Evolutionary conservation across 352 stramenopile genomes (phyloP), one percentile per base, ranked within the genome.

Genomic region (Globisporangium paroecandrum): DNA sequence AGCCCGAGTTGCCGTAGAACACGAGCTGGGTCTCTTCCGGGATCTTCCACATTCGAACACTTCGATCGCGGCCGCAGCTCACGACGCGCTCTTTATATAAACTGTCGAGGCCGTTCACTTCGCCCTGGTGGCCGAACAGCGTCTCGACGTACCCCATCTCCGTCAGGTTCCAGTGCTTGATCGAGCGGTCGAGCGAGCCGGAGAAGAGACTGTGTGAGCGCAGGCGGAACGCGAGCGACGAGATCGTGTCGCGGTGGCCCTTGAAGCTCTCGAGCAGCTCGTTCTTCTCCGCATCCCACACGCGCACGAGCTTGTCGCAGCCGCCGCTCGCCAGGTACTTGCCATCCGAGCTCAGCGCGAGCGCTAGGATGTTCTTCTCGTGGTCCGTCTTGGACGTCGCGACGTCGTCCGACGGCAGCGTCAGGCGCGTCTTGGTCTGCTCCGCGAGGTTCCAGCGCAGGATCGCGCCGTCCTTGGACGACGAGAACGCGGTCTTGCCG

Each of bases 61-160:
- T 98, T 22, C 91, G 86, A 70, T 98, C 95, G 43, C 87, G 89
- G 38, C 91, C 90, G 62, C 85, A 93, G 55, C 90, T 97, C 49
- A 98, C 89, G 46, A 97, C 80, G 51, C 93, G 84, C 68, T 98
- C 93, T 60, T 95, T 93, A 69, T 96, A 89, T 22, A 95, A 75
- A 68, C 89, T 90, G 62, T 98, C 94, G 7, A 98, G 83, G 59
- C 77, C 90, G 34, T 97, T 89, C 41, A 98, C 87, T 61, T 97
- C 89, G 34, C 83, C 83, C 72, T 98, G 91, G 66, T 98, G 90
- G 38, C 93, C 93, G 71, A 98, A 98, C 22, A 98, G 80, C 58
- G 95, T 98, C 78, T 98, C 95, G 25, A 98, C 83, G 74, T 98
- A 98, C 27, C 87, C 91, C 91, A 98, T 98, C 69, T 98, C 93